phyloP scores from a whole-genome alignment of 176 grass and related monocot genomes.

The Paspalum notatum region DNA sequence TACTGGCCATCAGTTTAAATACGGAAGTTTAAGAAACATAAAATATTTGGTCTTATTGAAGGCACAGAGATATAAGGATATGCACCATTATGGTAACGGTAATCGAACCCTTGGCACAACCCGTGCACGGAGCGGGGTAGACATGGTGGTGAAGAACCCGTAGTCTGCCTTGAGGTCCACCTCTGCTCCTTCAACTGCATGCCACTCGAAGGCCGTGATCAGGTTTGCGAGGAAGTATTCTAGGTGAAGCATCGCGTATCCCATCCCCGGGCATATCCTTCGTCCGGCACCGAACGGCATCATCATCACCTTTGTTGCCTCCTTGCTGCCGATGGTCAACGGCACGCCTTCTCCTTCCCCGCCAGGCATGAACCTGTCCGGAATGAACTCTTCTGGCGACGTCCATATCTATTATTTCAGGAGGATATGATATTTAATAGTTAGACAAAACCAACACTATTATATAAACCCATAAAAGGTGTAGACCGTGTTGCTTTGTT shows the following conservation, averaged over 20 bases:
- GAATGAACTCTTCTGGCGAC: not conserved
- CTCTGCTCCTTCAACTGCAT: not conserved
- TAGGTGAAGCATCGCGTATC: not conserved
- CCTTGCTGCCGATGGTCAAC: slow-evolving; percentile 22
- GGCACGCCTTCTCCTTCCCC: not conserved
- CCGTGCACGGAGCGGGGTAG: not conserved
- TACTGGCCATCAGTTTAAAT: too few relatives aligned
- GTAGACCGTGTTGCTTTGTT: too few relatives aligned
- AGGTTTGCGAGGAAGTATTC: not conserved
- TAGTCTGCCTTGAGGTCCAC: slow-evolving; percentile 9
- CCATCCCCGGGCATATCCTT: slow-evolving; percentile 28
- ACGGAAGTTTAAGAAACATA: too few relatives aligned
- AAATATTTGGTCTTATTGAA: not conserved
- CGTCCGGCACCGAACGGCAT: not conserved
- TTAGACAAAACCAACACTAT: not conserved
- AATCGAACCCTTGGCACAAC: not conserved
- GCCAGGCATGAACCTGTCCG: slow-evolving; percentile 23
- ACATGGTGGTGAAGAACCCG: slow-evolving; percentile 34
- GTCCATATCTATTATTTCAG: slow-evolving; percentile 5
- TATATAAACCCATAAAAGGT: not conserved
- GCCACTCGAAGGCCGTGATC: not conserved
- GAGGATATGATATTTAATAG: not conserved
- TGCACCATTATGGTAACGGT: not conserved
- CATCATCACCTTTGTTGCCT: slow-evolving; percentile 23
- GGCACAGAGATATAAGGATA: not conserved